Base-by-base conservation (phyloP, 2,329 filamentous ascomycete genomes). In the Colletotrichum sp. region DNA sequence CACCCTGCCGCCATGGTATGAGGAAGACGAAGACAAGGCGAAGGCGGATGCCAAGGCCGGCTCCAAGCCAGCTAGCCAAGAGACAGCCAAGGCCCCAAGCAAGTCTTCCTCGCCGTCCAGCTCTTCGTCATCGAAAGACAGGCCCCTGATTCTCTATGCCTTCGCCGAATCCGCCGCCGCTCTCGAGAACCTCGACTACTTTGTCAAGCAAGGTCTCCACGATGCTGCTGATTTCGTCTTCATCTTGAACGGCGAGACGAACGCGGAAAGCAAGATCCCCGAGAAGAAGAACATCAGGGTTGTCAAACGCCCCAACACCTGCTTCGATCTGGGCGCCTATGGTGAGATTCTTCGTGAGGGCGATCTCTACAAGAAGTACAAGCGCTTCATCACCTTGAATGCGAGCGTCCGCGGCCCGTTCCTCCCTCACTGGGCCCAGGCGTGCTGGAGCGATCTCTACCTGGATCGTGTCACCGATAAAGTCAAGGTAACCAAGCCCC, bases 181-280 rank as follows among this genome's bases (percentile, higher is more conserved):
- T 30, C 82, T 80, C 38, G 77, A 79, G 60, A 86, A 85, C 79
- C 76, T 86, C 26, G 55, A 79, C 12, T 86, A 82, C 78, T 86
- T 86, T 77, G 71, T 86, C 13, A 70, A 78, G 36, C 81, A 86
- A 66, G 85, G 83, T 36, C 78, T 86, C 3, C 83, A 86, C 77
- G 80, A 74, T 34, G 80, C 78, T 0, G 84, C 84, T 63, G 85
- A 86, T 78, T 86, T 86, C 76, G 78, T 86, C 75, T 86, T 86
- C 77, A 83, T 86, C 71, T 78, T 86, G 64, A 84, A 85, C 65
- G 85, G 85, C 48, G 78, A 81, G 57, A 82, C 81, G 34, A 78
- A 81, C 61, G 79, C 77, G 3, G 70, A 74, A 52, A 32, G 64
- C 4, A 63, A 80, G 2, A 80, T 86, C 65, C 84, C 84, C 1